A percentile compares a stretch with the other conserved stretches of the same genome.
These are phyloP conservation scores for Craspedostauros australis DNA, from an alignment of 108 stramenopile genomes.

Conservation along the genomic window DNA sequence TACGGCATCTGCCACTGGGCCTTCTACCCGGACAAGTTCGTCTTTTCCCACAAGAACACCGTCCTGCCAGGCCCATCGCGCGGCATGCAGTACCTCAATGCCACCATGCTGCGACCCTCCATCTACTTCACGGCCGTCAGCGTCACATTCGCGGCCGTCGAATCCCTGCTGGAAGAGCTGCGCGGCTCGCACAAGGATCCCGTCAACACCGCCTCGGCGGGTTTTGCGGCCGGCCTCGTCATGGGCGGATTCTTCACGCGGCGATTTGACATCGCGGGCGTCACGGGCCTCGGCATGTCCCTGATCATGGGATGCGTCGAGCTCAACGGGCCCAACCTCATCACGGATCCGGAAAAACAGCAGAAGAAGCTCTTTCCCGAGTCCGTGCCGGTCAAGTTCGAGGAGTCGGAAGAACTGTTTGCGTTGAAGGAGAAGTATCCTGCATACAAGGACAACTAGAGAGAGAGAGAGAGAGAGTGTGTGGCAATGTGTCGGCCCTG, in stretches of 20 bases:
- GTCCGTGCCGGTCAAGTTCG: slow-evolving; percentile 13
- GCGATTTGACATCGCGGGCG: slow-evolving; percentile 37
- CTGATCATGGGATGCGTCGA: slow-evolving; percentile 37
- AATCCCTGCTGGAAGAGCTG: slow-evolving; percentile 22
- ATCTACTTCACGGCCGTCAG: slow-evolving; percentile 18
- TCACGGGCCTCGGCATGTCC: slow-evolving; percentile 27
- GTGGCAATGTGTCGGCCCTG: no score
- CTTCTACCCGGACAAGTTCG: slow-evolving; percentile 30
- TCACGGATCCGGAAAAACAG: slow-evolving; percentile 19
- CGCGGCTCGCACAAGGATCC: slow-evolving; percentile 35
- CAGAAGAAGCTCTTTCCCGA: slow-evolving; percentile 17
- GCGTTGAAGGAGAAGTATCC: slow-evolving; percentile 50
- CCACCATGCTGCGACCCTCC: slow-evolving; percentile 20
- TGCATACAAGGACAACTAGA: slow-evolving; percentile 40
- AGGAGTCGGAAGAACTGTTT: slow-evolving; percentile 27
- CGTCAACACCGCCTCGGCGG: slow-evolving; percentile 24
- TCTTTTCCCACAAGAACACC: slow-evolving; percentile 22
- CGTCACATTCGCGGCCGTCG: slow-evolving; percentile 23
- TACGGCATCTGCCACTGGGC: slow-evolving; percentile 25
- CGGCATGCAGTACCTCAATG: slow-evolving; percentile 8
- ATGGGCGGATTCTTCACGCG: slow-evolving; percentile 27
- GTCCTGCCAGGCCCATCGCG: slow-evolving; percentile 19
- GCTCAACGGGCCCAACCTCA: slow-evolving; percentile 21
- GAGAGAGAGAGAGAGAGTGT: background rate
- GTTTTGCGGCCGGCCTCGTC: slow-evolving; percentile 30